These are phyloP conservation scores for Solanum appendiculatum DNA, from an alignment of 257 asterid species.

Conservation along the genomic window DNA sequence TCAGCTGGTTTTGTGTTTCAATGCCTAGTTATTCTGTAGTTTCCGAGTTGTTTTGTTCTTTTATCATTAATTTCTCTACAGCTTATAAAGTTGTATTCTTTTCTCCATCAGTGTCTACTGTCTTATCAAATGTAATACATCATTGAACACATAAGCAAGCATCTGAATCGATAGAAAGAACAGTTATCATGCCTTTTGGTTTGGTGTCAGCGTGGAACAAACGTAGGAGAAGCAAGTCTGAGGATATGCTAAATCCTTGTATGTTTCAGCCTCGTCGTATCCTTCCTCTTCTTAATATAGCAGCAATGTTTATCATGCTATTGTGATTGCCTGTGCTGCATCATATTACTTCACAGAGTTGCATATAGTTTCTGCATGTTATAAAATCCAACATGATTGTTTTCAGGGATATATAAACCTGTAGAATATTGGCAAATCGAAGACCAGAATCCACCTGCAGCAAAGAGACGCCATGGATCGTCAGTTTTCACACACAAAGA, in stretches of 20 bases:
- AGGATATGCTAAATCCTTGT: slow-evolving; percentile 76
- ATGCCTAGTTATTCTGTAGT: not conserved
- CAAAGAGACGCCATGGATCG: slow-evolving; percentile 65
- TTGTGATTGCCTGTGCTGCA: not conserved
- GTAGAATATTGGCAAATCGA: slow-evolving; percentile 76
- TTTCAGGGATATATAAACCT: slow-evolving; percentile 83
- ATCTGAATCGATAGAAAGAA: slow-evolving; percentile 1
- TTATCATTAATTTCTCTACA: not conserved
- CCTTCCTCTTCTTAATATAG: not conserved
- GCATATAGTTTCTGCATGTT: not conserved
- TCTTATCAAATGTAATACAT: slow-evolving; percentile 1
- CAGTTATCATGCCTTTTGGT: slow-evolving; percentile 69
- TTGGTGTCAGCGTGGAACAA: slow-evolving; percentile 94
- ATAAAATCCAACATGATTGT: not conserved
- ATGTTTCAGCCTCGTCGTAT: slow-evolving; percentile 3
- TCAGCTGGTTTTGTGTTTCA: not conserved
- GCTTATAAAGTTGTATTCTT: not conserved
- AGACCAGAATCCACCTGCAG: slow-evolving; percentile 50
- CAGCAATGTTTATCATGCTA: not conserved
- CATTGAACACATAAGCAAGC: slow-evolving; percentile 1
- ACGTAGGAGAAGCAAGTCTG: slow-evolving; percentile 89
- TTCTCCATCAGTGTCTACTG: not conserved
- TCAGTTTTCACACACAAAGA: slow-evolving; percentile 70
- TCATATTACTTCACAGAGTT: not conserved
- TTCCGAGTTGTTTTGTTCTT: not conserved